Percentiles rank a stretch among this genome's conserved stretches.
Conservation (phyloP, 305 asterid genomes). For the Solanum hybrid region DNA sequence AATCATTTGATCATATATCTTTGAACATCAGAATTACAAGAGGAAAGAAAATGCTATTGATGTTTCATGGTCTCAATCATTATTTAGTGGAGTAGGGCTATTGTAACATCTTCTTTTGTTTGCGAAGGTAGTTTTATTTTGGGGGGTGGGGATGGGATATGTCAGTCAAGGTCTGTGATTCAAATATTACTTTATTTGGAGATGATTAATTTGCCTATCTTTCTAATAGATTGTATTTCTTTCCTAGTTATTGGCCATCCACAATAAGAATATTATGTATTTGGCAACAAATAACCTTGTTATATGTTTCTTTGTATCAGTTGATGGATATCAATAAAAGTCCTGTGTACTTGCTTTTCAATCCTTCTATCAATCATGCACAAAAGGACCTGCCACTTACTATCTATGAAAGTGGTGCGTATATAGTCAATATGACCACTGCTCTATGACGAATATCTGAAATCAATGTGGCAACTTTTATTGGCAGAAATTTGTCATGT, state of each 20-base stretch:
- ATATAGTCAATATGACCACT: conserved; percentile 4
- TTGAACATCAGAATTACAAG: neutral
- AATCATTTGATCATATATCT: neutral
- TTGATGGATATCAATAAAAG: conserved; percentile 94
- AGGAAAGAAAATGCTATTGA: neutral
- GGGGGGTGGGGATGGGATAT: neutral
- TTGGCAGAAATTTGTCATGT: neutral
- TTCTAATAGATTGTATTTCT: neutral
- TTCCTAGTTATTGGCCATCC: neutral
- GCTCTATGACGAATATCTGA: neutral
- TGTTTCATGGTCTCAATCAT: neutral
- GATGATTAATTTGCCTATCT: neutral
- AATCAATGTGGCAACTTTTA: neutral
- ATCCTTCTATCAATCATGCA: conserved; percentile 81
- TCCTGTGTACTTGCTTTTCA: conserved; percentile 84
- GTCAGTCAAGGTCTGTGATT: neutral
- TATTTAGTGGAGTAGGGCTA: neutral
- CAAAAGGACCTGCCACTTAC: conserved; percentile 92
- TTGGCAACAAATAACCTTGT: neutral
- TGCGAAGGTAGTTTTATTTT: neutral
- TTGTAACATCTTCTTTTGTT: neutral
- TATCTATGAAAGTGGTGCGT: conserved; percentile 79
- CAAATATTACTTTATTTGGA: neutral
- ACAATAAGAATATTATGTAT: neutral
- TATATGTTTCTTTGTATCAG: conserved; percentile 24